Conservation (phyloP, 768 basidiomycete species). For the Hebeloma cylindrosporum region DNA sequence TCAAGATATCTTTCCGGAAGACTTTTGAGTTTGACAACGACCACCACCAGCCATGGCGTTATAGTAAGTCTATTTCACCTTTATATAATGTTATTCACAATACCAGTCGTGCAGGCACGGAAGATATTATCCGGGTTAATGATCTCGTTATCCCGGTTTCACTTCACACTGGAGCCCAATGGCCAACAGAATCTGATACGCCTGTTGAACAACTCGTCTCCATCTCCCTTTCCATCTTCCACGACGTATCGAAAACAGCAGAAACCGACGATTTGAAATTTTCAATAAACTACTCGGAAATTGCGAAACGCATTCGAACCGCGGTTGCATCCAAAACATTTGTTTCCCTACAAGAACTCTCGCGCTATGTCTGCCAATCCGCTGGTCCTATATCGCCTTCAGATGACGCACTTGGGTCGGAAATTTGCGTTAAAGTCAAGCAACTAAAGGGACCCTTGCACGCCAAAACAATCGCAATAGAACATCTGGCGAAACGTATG, state of each 20-base stretch:
- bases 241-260: slow-evolving; percentile 52
- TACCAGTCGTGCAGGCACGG: slow-evolving; percentile 15
- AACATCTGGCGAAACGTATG: slow-evolving; percentile 30
- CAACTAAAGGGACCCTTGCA: slow-evolving; percentile 54
- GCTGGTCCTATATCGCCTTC: slow-evolving; percentile 32
- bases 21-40: not conserved
- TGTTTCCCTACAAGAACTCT: slow-evolving; percentile 46
- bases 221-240: slow-evolving; percentile 48
- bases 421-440: slow-evolving; percentile 38
- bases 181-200: slow-evolving; percentile 35
- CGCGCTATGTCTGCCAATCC: slow-evolving; percentile 37
- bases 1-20: slow-evolving; percentile 1
- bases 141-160: slow-evolving; percentile 45
- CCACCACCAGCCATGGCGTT: not conserved
- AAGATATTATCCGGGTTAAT: slow-evolving; percentile 44
- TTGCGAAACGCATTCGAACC: slow-evolving; percentile 33
- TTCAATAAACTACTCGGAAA: slow-evolving; percentile 65
- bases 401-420: slow-evolving; percentile 32
- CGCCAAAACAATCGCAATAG: slow-evolving; percentile 43
- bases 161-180: slow-evolving; percentile 43
- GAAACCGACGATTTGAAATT: slow-evolving; percentile 50
- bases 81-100: slow-evolving; percentile 14
- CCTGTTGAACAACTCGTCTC: slow-evolving; percentile 51
- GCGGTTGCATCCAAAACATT: slow-evolving; percentile 33
- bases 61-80: not conserved